Evolutionary conservation across 2,329 filamentous ascomycete genomes (phyloP).

Genomic region (Ophiocordyceps camponoti-floridani): DNA sequence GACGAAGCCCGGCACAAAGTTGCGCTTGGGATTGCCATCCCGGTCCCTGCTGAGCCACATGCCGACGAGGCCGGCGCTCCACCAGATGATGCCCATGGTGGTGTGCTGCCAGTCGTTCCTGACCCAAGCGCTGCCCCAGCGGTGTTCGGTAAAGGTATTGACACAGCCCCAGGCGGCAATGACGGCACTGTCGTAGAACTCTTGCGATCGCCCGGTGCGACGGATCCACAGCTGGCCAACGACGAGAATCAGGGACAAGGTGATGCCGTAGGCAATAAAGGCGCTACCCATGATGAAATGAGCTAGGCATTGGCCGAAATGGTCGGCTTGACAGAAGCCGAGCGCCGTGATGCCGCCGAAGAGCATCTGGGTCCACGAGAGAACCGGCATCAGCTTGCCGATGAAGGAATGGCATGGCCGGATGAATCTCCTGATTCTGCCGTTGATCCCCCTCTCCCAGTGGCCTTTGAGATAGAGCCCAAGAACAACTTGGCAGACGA

Average conservation of each 20-base stretch:
- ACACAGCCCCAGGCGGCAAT: constrained; percentile 93
- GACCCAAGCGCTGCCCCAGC: constrained; percentile 80
- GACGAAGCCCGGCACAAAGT: constrained; percentile 82
- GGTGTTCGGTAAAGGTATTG: constrained; percentile 95
- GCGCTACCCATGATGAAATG: constrained; percentile 99
- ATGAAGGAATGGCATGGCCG: constrained; percentile 62
- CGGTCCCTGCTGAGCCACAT: constrained; percentile 80
- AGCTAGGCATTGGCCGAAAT: constrained; percentile 79
- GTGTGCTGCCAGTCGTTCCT: constrained; percentile 95
- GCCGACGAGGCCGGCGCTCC: constrained; percentile 79
- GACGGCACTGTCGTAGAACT: constrained; percentile 86
- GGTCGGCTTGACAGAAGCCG: constrained; percentile 84
- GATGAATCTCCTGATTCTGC: constrained; percentile 53
- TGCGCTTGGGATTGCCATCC: constrained; percentile 73
- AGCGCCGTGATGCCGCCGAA: constrained; percentile 87
- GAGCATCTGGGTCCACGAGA: constrained; percentile 85
- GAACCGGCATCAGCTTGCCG: constrained; percentile 73
- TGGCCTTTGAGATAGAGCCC: constrained; percentile 83
- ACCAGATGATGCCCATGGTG: constrained; percentile 99
- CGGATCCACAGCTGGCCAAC: constrained; percentile 80
- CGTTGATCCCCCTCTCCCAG: constrained; percentile 68
- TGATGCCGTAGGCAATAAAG: constrained; percentile 83
- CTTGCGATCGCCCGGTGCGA: constrained; percentile 70
- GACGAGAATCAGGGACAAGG: constrained; percentile 70
- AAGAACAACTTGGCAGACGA: constrained; percentile 58